A percentile compares a stretch with the other conserved stretches of the same genome.
Evolutionary conservation across 179 eudicot genomes (phyloP).

Genomic region (Spergularia azorica): DNA sequence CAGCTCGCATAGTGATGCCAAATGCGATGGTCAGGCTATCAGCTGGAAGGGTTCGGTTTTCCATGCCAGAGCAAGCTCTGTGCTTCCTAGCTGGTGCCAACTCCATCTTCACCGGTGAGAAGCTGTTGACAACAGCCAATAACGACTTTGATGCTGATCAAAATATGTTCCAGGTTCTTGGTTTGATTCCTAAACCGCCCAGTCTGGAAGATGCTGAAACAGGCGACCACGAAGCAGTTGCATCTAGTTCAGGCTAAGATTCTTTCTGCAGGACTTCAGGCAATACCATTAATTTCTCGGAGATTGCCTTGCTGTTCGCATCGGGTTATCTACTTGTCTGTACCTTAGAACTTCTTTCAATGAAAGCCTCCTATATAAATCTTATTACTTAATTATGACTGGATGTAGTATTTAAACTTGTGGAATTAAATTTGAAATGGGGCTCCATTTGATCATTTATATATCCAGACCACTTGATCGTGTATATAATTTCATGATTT

Average conservation of each 20-base stretch:
- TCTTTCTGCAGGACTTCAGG: background rate
- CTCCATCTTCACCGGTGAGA: conserved; percentile 96
- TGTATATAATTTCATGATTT: too few relatives aligned
- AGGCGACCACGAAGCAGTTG: conserved; percentile 42
- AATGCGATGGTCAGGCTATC: conserved; percentile 96
- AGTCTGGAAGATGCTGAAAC: conserved; percentile 50
- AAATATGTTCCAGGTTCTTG: conserved; percentile 84
- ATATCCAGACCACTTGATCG: too few relatives aligned
- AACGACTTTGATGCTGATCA: conserved; percentile 93
- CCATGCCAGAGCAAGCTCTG: conserved; percentile 86
- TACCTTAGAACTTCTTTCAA: background rate
- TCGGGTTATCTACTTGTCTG: background rate
- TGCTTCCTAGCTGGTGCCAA: conserved; percentile 98
- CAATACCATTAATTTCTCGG: conserved; percentile 15
- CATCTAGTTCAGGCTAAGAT: conserved; percentile 52
- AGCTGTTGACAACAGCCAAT: conserved; percentile 89
- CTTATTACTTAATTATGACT: too few relatives aligned
- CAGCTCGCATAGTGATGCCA: conserved; percentile 95
- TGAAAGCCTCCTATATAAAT: background rate
- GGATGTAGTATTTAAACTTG: too few relatives aligned
- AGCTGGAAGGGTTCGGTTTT: conserved; percentile 86
- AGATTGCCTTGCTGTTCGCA: background rate
- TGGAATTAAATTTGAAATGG: too few relatives aligned
- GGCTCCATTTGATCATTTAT: too few relatives aligned
- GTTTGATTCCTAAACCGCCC: conserved; percentile 84